These are phyloP conservation scores for Syzygium aqueum DNA, from an alignment of 345 rosid species.

Conservation along the genomic window DNA sequence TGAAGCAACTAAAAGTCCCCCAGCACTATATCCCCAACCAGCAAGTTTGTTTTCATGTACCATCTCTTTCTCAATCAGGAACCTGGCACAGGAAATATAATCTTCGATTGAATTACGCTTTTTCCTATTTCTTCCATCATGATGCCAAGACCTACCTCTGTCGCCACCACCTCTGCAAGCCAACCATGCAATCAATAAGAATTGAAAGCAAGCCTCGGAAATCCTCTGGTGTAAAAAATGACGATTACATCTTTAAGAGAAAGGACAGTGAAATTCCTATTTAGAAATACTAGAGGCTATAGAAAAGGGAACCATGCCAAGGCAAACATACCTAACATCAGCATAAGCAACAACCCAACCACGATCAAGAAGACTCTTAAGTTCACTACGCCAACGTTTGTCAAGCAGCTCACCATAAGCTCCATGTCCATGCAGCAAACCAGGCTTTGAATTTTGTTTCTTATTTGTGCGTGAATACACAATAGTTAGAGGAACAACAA, in stretches of 20 bases:
- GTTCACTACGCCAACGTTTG: constrained; percentile 85
- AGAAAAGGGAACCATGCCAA: background rate
- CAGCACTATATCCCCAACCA: constrained; percentile 92
- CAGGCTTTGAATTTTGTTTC: constrained; percentile 40
- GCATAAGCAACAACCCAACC: constrained; percentile 97
- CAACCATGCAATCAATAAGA: constrained; percentile 2
- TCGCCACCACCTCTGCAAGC: constrained; percentile 87
- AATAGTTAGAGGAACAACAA: constrained; percentile 64
- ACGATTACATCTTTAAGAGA: background rate
- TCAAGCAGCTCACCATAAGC: constrained; percentile 90
- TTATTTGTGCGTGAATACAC: constrained; percentile 51
- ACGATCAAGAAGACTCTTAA: constrained; percentile 96
- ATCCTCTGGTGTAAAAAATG: background rate
- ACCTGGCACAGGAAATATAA: constrained; percentile 68
- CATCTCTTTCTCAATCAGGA: constrained; percentile 52
- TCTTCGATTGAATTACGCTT: constrained; percentile 73
- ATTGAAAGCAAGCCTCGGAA: background rate
- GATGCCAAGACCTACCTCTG: constrained; percentile 76
- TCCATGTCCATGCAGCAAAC: constrained; percentile 90
- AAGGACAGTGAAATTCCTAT: background rate
- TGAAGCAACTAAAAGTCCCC: constrained; percentile 89
- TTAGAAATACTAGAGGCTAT: background rate
- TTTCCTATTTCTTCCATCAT: constrained; percentile 55
- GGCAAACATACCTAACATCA: constrained; percentile 70
- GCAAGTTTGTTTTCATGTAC: constrained; percentile 71